Conservation (phyloP, 228 moss, liverwort and hornwort species). For the Sphagnum fallax region DNA sequence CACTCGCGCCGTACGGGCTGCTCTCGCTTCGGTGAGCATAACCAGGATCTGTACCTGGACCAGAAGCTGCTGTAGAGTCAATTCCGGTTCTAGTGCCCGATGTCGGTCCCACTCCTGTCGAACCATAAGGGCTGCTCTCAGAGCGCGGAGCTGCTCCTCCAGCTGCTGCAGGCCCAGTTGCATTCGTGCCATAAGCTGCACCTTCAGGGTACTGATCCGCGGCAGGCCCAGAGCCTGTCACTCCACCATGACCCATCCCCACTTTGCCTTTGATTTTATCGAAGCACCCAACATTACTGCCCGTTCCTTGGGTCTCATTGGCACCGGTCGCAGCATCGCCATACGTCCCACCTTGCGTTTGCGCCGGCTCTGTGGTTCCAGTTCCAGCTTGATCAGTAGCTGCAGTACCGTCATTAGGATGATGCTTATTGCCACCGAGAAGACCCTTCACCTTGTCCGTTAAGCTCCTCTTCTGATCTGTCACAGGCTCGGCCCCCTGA, state of each 20-base stretch:
- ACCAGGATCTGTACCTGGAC: not conserved
- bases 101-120: not conserved
- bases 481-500: constrained; percentile 14
- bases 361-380: not conserved
- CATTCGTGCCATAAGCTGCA: constrained; percentile 34
- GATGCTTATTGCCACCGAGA: constrained; percentile 29
- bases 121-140: not conserved
- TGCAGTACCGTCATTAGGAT: constrained; percentile 4
- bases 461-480: constrained; percentile 26
- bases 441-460: constrained; percentile 40
- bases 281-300: constrained; percentile 37
- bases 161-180: constrained; percentile 26
- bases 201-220: constrained; percentile 4
- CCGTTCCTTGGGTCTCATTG: constrained; percentile 12
- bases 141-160: constrained; percentile 1
- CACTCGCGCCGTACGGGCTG: not conserved
- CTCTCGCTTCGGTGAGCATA: not conserved
- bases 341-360: constrained; percentile 10
- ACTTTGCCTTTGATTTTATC: constrained; percentile 26
- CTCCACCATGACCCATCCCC: constrained; percentile 9
- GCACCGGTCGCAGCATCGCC: constrained; percentile 24
- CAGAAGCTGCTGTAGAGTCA: not conserved
- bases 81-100: not conserved
- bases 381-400: too few relatives aligned
- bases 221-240: too few relatives aligned